Percentiles rank a stretch among this genome's conserved stretches.
These are phyloP conservation scores for Neurospora intermedia DNA, from an alignment of 495 filamentous ascomycete genomes.

Conservation along the genomic window DNA sequence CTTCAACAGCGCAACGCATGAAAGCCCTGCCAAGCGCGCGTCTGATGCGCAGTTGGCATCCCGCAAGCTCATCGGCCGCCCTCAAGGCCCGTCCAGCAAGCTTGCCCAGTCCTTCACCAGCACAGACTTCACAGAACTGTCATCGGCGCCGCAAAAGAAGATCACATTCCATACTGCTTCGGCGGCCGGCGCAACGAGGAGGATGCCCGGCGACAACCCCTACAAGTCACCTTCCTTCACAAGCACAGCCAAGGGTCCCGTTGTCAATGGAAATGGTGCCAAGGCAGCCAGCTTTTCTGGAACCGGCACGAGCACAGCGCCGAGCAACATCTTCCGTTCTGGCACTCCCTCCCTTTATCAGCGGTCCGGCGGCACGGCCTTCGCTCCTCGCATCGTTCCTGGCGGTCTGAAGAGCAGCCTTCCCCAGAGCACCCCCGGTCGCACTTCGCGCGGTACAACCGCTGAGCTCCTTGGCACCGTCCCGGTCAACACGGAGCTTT, in stretches of 20 bases:
- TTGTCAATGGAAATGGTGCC: neutral
- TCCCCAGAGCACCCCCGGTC: slow-evolving; percentile 24
- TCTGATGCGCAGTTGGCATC: slow-evolving; percentile 22
- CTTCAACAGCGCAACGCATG: slow-evolving; percentile 15
- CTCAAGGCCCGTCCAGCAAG: slow-evolving; percentile 27
- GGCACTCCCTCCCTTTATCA: slow-evolving; percentile 18
- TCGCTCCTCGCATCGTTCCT: slow-evolving; percentile 26
- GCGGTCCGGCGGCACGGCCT: slow-evolving; percentile 22
- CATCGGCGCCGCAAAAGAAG: slow-evolving; percentile 2
- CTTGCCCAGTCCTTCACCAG: slow-evolving; percentile 20
- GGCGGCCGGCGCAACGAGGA: slow-evolving; percentile 5
- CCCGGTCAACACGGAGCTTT: slow-evolving; percentile 28
- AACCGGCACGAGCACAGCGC: slow-evolving; percentile 11
- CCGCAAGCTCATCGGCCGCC: slow-evolving; percentile 21
- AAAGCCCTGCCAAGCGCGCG: slow-evolving; percentile 29
- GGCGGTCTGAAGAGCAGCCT: slow-evolving; percentile 23
- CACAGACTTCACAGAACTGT: slow-evolving; percentile 17
- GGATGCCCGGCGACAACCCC: slow-evolving; percentile 26
- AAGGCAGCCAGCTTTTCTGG: slow-evolving; percentile 19
- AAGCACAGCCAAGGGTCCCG: neutral
- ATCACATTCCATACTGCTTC: neutral
- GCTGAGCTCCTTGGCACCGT: slow-evolving; percentile 21
- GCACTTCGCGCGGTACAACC: slow-evolving; percentile 15
- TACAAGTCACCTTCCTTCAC: slow-evolving; percentile 13
- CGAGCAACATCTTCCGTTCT: slow-evolving; percentile 31